Base-by-base conservation (phyloP, 345 rosid genomes). In the Excoecaria agallocha region DNA sequence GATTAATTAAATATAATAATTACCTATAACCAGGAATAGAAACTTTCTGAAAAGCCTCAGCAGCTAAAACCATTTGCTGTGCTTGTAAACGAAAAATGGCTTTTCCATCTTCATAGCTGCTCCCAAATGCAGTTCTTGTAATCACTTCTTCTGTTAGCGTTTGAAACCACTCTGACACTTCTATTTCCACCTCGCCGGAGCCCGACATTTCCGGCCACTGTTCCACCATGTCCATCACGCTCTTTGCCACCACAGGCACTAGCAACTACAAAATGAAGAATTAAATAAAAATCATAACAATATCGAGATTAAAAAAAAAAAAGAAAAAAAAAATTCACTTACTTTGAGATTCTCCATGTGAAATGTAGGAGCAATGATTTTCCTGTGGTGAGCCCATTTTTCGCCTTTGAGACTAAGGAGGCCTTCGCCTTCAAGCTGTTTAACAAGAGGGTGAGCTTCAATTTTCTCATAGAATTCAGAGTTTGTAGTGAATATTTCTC, bases 21-120 rank as follows among this genome's bases (percentile, higher is more conserved):
- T 87, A 88, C 97, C 94, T 86, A 73, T 85, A 81, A 66, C 95
- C 93, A 0, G 93, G 93, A 38, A 92, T 83, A 41, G 82, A 84
- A 67, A 66, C 78, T 20, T 71, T 50, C 45, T 76, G 74, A 2
- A 74, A 56, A 22, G 74, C 82, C 70, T 87, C 77, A 24, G 70
- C 62, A 24, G 84, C 17, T 30, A 84, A 77, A 11, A 64, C 25
- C 65, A 80, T 80, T 77, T 86, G 90, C 68, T 85, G 87, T 45
- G 78, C 76, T 48, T 85, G 82, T 24, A 92, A 82, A 65, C 82
- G 76, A 66, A 92, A 92, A 71, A 89, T 87, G 68, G 81, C 84
- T 57, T 80, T 88, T 35, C 95, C 95, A 72, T 88, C 97, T 72
- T 88, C 87, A 43, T 86, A 89, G 82, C 88, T 90, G 66, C 89